Conservation (phyloP, 2,329 filamentous ascomycete species). For the Aspergillus tamarii region DNA sequence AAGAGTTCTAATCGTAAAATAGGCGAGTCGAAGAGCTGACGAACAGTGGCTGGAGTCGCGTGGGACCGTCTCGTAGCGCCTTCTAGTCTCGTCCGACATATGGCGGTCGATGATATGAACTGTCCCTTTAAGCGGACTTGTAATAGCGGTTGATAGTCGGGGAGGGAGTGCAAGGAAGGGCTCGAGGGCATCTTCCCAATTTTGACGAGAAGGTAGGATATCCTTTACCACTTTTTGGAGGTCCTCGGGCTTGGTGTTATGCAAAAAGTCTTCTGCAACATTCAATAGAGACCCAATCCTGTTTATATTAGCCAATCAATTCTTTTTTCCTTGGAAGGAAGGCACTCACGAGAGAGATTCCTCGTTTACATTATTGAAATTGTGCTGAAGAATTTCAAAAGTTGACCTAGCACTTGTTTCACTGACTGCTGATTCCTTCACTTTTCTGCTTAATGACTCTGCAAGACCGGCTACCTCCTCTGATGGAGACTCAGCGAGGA, state of each 20-base stretch:
- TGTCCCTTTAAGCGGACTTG: conserved; percentile 71
- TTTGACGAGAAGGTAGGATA: conserved; percentile 64
- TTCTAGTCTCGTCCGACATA: conserved; percentile 29
- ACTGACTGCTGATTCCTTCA: conserved; percentile 42
- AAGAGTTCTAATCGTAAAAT: conserved; percentile 68
- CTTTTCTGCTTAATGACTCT: conserved; percentile 35
- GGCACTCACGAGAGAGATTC: conserved; percentile 51
- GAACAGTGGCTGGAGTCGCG: conserved; percentile 73
- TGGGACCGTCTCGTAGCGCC: conserved; percentile 38
- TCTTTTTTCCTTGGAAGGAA: neutral
- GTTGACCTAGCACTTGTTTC: conserved; percentile 49
- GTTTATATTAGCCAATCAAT: conserved; percentile 29
- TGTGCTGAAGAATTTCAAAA: conserved; percentile 57
- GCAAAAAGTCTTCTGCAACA: conserved; percentile 55
- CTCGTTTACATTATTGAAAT: conserved; percentile 49
- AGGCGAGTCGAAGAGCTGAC: conserved; percentile 72
- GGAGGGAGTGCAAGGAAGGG: conserved; percentile 51
- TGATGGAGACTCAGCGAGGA: conserved; percentile 56
- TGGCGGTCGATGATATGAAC: conserved; percentile 62
- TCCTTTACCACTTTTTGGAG: conserved; percentile 37
- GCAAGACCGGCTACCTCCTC: conserved; percentile 53
- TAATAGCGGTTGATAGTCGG: conserved; percentile 68
- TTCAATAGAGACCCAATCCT: conserved; percentile 61
- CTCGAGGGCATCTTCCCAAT: conserved; percentile 68
- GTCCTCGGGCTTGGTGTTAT: conserved; percentile 33